phyloP scores from a whole-genome alignment of 306 rosid species.

The Lathyrus oleraceus region DNA sequence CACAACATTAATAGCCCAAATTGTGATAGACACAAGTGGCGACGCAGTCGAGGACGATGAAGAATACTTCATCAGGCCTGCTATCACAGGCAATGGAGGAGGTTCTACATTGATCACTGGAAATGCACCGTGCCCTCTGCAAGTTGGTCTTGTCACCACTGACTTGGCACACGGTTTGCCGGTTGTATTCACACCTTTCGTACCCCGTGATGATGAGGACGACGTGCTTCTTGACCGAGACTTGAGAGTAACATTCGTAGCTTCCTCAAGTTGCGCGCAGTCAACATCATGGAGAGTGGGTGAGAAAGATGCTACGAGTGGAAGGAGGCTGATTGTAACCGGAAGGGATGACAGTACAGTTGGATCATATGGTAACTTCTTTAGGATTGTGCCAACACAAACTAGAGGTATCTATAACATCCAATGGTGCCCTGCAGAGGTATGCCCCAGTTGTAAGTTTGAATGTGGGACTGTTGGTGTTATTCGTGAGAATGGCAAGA shows the following conservation, averaged over 20 bases:
- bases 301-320: background rate
- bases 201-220: background rate
- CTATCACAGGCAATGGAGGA: conserved; percentile 59
- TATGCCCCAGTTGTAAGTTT: conserved; percentile 51
- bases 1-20: conserved; percentile 32
- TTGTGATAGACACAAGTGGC: conserved; percentile 51
- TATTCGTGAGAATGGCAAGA: conserved; percentile 47
- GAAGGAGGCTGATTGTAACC: conserved; percentile 37
- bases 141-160: conserved; percentile 51
- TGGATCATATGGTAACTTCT: conserved; percentile 33
- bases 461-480: conserved; percentile 44
- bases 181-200: conserved; percentile 45
- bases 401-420: conserved; percentile 31
- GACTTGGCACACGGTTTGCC: background rate
- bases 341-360: conserved; percentile 12
- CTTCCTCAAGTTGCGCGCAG: conserved; percentile 12
- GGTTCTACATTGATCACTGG: conserved; percentile 48
- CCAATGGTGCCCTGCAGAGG: conserved; percentile 58
- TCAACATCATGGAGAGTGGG: conserved; percentile 49
- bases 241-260: conserved; percentile 41
- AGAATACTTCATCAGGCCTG: conserved; percentile 63
- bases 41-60: conserved; percentile 37
- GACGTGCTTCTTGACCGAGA: conserved; percentile 27
- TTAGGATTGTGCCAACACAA: conserved; percentile 33
- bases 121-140: conserved; percentile 41